Base-by-base conservation (phyloP, 2,329 filamentous ascomycete species). In the Ascocoryne sarcoides region DNA sequence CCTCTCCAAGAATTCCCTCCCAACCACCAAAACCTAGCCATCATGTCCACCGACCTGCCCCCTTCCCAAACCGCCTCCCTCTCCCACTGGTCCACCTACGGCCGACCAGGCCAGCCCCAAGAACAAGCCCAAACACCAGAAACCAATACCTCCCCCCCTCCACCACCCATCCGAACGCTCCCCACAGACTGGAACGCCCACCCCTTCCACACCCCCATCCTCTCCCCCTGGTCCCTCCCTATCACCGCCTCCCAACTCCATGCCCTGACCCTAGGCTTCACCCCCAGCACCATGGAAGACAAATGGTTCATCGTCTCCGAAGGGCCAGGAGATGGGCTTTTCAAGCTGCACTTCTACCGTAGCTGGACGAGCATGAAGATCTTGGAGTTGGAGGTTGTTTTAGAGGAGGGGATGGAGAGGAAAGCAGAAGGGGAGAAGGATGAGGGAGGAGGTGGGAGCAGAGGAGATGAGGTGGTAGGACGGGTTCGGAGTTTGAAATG, bases 211-310 rank as follows among this genome's bases (percentile, higher is more conserved):
- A 29, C n/a, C n/a, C 35, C 43, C 4, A 10, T 19, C 5, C 30
- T 19, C 14, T 21, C 32, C 30, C 2, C 33, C 12, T 40, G 44
- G 44, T 30, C 40, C 20, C n/a, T 46, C 9, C 20, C 19, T 26
- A 32, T 45, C 3, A 34, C 32, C 3, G 4, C 12, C 5, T 9
- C 18, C 2, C 20, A 39, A n/a, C 17, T 42, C 20, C 9, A 12
- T 10, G 32, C 9, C 5, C 16, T 40, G 14, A 30, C n/a, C 10
- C 7, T 28, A 9, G 41, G 41, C 4, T 46, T 43, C 30, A 16
- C 15, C 10, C 37, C 44, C 9, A n/a, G 12, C 5, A n/a, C 33
- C 12, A 46, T 46, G 44, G 44, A 44, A 9, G 44, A 46, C n/a
- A 46, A 44, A n/a, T 46, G 44, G 44, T 41, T 35, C 8, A 18